phyloP scores from a whole-genome alignment of 1,284 basidiomycete genomes.

The Meripilus lineatus region DNA sequence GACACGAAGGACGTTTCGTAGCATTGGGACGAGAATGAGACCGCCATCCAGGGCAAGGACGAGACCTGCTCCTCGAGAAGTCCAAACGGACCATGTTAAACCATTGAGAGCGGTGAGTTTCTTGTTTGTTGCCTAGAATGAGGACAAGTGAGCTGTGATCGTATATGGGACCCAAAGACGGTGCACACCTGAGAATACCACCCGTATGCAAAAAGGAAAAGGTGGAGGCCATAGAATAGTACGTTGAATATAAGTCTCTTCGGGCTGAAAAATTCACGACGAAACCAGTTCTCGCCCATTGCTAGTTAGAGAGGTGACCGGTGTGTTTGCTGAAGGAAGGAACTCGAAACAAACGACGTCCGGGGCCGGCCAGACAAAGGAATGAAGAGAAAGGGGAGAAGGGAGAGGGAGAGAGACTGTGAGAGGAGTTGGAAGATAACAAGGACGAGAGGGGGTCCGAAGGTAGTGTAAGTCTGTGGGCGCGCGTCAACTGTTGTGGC shows the following conservation, averaged over 20 bases:
- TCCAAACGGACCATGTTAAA: constrained; percentile 80
- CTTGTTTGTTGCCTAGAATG: constrained; percentile 50
- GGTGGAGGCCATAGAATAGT: constrained; percentile 71
- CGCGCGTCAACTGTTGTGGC: constrained; percentile 7
- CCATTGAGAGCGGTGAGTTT: constrained; percentile 70
- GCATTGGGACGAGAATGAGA: constrained; percentile 79
- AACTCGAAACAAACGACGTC: constrained; percentile 31
- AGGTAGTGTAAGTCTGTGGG: constrained; percentile 10
- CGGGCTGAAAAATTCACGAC: constrained; percentile 58
- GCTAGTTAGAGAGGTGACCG: constrained; percentile 21
- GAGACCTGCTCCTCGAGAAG: constrained; percentile 81
- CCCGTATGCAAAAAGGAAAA: constrained; percentile 70
- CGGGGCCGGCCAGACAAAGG: constrained; percentile 49
- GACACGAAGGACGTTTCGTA: constrained; percentile 78
- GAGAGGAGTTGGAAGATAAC: constrained; percentile 14
- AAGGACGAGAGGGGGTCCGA: constrained; percentile 13
- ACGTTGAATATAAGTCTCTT: constrained; percentile 68
- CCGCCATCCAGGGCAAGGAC: constrained; percentile 80
- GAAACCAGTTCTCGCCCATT: constrained; percentile 69
- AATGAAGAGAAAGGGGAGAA: constrained; percentile 26
- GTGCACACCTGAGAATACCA: constrained; percentile 70
- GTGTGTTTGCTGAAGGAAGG: constrained; percentile 20
- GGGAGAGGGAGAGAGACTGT: constrained; percentile 17
- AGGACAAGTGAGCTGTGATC: not conserved
- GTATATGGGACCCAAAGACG: not conserved